Evolutionary conservation across 306 rosid species (phyloP).

Genomic region (Castanospermum australe): DNA sequence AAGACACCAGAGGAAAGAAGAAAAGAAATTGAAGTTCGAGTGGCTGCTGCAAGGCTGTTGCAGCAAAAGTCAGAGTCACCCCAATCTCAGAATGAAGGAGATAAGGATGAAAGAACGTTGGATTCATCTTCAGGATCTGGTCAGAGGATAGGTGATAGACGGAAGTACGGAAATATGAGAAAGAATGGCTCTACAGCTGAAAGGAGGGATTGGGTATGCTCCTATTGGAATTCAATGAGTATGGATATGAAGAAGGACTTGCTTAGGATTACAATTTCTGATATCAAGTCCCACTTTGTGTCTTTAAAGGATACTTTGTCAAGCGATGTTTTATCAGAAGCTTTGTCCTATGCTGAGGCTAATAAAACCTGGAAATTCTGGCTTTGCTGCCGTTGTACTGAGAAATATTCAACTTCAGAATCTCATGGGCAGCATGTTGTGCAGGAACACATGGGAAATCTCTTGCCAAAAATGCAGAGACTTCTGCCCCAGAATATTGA

Average conservation of each 20-base stretch:
- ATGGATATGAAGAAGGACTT: slow-evolving; percentile 68
- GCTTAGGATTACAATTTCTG: slow-evolving; percentile 63
- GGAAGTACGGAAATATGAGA: slow-evolving; percentile 51
- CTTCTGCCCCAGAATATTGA: slow-evolving; percentile 78
- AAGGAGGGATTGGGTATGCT: slow-evolving; percentile 69
- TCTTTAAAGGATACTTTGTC: slow-evolving; percentile 65
- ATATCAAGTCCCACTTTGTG: slow-evolving; percentile 66
- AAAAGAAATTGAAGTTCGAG: slow-evolving; percentile 70
- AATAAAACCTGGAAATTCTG: slow-evolving; percentile 82
- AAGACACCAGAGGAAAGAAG: slow-evolving; percentile 64
- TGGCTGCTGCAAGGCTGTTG: slow-evolving; percentile 70
- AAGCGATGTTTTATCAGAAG: slow-evolving; percentile 65
- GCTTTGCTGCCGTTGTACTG: slow-evolving; percentile 74
- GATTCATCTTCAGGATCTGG: slow-evolving; percentile 59
- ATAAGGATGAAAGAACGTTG: slow-evolving; percentile 52
- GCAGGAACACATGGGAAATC: slow-evolving; percentile 81
- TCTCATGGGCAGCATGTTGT: slow-evolving; percentile 77
- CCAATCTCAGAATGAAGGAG: slow-evolving; percentile 43
- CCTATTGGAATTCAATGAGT: slow-evolving; percentile 72
- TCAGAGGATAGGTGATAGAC: slow-evolving; percentile 65
- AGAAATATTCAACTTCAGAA: slow-evolving; percentile 56
- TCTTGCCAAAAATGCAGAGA: slow-evolving; percentile 68
- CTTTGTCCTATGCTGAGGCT: slow-evolving; percentile 63
- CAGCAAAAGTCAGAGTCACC: slow-evolving; percentile 61
- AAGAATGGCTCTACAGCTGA: slow-evolving; percentile 71